Base-by-base conservation (phyloP, 164 flowering plant species). In the Santalum album region DNA sequence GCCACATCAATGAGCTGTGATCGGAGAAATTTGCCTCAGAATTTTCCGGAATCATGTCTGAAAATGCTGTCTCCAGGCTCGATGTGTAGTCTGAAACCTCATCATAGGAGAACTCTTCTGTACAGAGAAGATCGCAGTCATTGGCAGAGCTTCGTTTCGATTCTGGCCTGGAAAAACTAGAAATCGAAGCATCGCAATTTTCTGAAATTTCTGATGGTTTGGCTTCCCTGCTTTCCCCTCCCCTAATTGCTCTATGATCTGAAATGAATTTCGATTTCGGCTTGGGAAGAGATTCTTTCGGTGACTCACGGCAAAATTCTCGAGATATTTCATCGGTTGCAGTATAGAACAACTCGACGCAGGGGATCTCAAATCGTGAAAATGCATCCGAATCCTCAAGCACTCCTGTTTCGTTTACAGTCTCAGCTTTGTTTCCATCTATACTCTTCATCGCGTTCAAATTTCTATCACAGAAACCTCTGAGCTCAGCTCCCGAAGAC, bases 111-210 rank as follows among this genome's bases (percentile, higher is more conserved):
- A 73, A 42, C 11, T 68, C 25, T 50, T 74, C 73, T 34, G 62
- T 23, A 36, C 95, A 90, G 36, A 75, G 75, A 15, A 85, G 75
- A 56, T 69, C 77, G 14, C 66, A 36, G 29, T 72, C 82, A 12
- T 22, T 44, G 24, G 34, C 63, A 5, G 32, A 50, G 35, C 57
- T 56, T 34, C 54, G 51, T n/a, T 52, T 66, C 16, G 66, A 57
- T 19, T 63, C 65, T 15, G 70, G 67, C 9, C 56, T 65, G 16
- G 58, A 51, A 43, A 63, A 46, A 3, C 23, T 49, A 43, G 53
- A 34, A 25, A 51, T 47, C 18, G 59, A 34, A 19, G 58, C 59
- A 2, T 29, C 34, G 24, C 39, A 53, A 50, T 55, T 61, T 56
- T 43, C 51, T 7, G 65, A 56, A 27, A 38, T 12, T 12, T 51